Base-by-base conservation (phyloP, 2,329 filamentous ascomycete genomes). In the Epicoccum nigrum region DNA sequence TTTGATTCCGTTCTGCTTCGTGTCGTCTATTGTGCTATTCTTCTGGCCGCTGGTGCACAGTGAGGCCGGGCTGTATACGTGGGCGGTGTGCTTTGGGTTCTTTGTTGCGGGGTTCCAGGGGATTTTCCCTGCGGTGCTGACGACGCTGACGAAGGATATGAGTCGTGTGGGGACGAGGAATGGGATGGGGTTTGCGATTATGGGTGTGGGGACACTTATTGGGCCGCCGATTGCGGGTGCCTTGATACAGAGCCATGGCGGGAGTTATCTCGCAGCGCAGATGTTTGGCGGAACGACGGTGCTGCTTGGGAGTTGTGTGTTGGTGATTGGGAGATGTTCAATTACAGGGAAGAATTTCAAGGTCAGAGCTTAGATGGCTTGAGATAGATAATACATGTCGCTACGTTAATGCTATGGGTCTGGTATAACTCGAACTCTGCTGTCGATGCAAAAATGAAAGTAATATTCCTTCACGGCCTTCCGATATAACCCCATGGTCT, bases 11-110 rank as follows among this genome's bases (percentile, higher is more conserved):
- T 77, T 79, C 41, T 75, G 74, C 2, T 64, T 79, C 9, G 51
- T 77, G 4, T 74, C 81, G 3, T 75, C 76, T 1, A 65, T 80
- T 12, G 71, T 83, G 51, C 68, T 84, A 27, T 85, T 79, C 58
- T 77, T 76, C 44, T 88, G 86, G 85, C 77, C 79, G 2, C 79
- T 76, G 0, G 81, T 87, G 1, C 54, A 67, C 7, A 68, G 63
- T 3, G 47, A 63, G 8, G 55, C 61, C 7, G 70, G 72, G 0
- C 54, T 81, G 0, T 79, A 76, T 48, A 72, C 66, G 0, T 81
- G 79, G 58, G 73, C 76, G 0, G 70, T 76, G 1, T 60, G 77
- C 8, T 79, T 79, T 45, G 79, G 79, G 0, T 69, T 77, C 35
- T 74, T 76, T 5, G 71, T 71, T 1, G 76, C 74, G 0, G 77